Percentiles rank a stretch among this genome's conserved stretches.
These are phyloP conservation scores for Tripterygium wilfordii DNA, from an alignment of 177 flowering plant genomes.

Conservation along the genomic window DNA sequence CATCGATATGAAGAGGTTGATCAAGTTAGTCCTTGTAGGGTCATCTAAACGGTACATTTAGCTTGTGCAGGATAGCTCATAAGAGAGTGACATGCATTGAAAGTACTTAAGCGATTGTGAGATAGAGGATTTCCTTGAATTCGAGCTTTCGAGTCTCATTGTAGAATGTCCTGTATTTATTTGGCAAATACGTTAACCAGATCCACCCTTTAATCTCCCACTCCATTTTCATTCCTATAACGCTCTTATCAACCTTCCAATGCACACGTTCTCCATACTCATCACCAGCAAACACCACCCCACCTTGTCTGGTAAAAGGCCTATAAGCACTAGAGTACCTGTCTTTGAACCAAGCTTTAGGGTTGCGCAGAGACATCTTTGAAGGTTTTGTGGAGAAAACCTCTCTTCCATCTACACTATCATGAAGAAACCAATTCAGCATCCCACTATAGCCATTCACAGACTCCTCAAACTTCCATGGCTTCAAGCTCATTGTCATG, in stretches of 20 bases:
- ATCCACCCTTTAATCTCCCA: constrained; percentile 82
- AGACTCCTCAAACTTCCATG: constrained; percentile 92
- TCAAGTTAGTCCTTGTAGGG: too few relatives aligned
- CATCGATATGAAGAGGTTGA: too few relatives aligned
- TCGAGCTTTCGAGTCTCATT: constrained; percentile 71
- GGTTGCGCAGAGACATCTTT: constrained; percentile 46
- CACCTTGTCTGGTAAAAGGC: constrained; percentile 85
- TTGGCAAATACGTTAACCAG: constrained; percentile 92
- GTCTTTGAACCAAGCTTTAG: constrained; percentile 79
- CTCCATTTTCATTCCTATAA: constrained; percentile 57
- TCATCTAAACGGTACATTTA: too few relatives aligned
- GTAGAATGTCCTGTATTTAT: constrained; percentile 54
- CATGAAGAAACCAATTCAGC: constrained; percentile 82
- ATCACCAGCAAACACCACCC: constrained; percentile 85
- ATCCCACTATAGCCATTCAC: constrained; percentile 52
- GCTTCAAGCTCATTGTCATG: constrained; percentile 51
- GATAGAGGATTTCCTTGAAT: constrained; percentile 54
- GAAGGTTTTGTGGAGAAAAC: constrained; percentile 75
- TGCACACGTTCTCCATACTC: constrained; percentile 72
- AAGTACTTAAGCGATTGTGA: constrained; percentile 31
- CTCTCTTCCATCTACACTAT: constrained; percentile 64
- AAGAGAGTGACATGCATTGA: too few relatives aligned
- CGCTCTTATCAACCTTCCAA: constrained; percentile 70
- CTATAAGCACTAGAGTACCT: constrained; percentile 66
- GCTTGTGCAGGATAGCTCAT: too few relatives aligned